Percentiles rank a stretch among this genome's conserved stretches.
Evolutionary conservation across 169 alveolate genomes (phyloP).

Genomic region (Plasmodium vivax): DNA sequence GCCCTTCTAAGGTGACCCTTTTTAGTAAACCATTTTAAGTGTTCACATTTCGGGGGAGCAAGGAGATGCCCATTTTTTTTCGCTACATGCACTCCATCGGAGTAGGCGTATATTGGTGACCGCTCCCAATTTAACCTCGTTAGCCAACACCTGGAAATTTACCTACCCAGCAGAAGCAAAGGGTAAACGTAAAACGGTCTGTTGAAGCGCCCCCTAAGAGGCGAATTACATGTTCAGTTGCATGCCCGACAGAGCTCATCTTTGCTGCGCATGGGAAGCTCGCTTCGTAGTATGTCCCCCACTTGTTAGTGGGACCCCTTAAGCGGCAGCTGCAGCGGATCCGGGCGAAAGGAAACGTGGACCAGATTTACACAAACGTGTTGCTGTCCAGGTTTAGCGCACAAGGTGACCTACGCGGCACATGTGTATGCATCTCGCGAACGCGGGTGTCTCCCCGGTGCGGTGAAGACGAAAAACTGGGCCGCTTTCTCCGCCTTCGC

Average conservation of each 20-base stretch:
- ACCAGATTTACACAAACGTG: background rate
- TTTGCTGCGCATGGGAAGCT: background rate
- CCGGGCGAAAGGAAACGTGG: background rate
- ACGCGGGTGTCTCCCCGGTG: background rate
- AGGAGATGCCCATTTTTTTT: background rate
- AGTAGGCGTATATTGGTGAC: background rate
- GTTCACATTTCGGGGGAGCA: background rate
- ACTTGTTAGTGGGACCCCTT: background rate
- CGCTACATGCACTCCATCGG: background rate
- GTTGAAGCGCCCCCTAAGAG: background rate
- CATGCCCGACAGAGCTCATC: background rate
- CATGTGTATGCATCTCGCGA: background rate
- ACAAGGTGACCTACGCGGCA: background rate
- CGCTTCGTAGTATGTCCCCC: background rate
- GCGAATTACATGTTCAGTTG: background rate
- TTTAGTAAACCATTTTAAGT: background rate
- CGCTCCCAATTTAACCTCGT: background rate
- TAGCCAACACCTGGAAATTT: background rate
- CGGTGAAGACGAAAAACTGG: background rate
- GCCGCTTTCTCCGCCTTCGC: background rate
- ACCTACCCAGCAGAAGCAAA: background rate
- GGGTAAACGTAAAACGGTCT: background rate
- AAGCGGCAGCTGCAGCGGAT: background rate
- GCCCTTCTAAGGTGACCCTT: background rate
- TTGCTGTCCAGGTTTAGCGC: background rate